Conservation (phyloP, 2,329 filamentous ascomycete species). For the Sclerotinia subarctica region DNA sequence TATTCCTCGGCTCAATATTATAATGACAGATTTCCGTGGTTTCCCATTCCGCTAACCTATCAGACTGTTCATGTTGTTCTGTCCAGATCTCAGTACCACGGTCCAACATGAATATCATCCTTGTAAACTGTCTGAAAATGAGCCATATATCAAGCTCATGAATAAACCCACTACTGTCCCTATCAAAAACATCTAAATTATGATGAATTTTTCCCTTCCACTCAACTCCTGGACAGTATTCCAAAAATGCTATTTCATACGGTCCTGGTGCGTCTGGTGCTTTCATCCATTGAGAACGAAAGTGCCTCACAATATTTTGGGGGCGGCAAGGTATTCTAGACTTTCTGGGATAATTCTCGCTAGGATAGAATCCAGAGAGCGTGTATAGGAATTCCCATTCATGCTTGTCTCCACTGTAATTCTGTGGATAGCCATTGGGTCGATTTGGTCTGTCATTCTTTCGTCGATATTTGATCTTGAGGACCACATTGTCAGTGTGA, state of each 20-base stretch:
- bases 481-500: neutral
- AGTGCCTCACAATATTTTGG: neutral
- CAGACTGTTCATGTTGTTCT: fast-evolving
- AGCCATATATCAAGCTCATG: constrained; percentile 7
- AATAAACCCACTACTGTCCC: fast-evolving
- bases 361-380: neutral
- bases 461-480: neutral
- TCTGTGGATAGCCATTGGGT: neutral
- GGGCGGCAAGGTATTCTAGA: neutral
- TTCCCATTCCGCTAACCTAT: neutral
- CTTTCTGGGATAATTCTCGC: neutral
- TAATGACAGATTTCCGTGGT: constrained; percentile 3
- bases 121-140: constrained; percentile 9
- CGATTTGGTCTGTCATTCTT: neutral
- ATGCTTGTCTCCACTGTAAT: fast-evolving
- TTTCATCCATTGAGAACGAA: neutral
- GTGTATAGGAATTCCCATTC: neutral
- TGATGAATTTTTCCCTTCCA: neutral
- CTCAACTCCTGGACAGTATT: constrained; percentile 2
- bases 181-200: neutral
- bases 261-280: no score
- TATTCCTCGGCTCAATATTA: constrained; percentile 8
- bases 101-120: constrained; percentile 11
- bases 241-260: neutral
- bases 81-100: neutral